Evolutionary conservation across 208 protist species (phyloP).

Genomic region (Crithidia brevicula): DNA sequence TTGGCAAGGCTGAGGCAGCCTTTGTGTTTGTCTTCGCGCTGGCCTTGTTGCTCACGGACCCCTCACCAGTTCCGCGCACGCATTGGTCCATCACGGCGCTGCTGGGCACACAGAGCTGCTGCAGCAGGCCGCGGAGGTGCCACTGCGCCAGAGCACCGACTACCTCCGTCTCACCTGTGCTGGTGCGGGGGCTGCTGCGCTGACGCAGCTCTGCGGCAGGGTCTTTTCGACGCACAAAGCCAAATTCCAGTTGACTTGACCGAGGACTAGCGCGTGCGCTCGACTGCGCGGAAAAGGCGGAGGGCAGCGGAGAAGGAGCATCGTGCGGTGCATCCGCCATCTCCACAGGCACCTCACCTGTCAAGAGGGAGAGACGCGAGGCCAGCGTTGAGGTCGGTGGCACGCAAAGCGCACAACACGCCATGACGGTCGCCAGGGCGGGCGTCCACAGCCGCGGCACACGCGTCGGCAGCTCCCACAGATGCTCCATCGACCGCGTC

Average conservation of each 20-base stretch:
- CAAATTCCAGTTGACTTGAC: slow-evolving; percentile 11
- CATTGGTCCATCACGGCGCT: neutral
- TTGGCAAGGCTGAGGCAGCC: neutral
- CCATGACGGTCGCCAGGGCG: slow-evolving; percentile 27
- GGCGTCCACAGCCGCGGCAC: slow-evolving; percentile 26
- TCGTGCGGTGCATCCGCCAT: neutral
- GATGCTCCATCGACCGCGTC: slow-evolving; percentile 25
- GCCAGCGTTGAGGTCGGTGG: neutral
- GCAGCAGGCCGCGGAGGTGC: slow-evolving; percentile 28
- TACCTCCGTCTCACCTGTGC: neutral
- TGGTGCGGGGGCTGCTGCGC: no score
- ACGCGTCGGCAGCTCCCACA: slow-evolving; percentile 28
- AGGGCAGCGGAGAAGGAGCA: neutral
- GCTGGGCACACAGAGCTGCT: slow-evolving; percentile 9
- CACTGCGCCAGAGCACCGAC: slow-evolving; percentile 34
- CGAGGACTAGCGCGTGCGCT: slow-evolving; percentile 7
- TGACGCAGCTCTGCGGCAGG: no score
- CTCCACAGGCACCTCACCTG: neutral
- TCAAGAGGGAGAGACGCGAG: slow-evolving; percentile 9
- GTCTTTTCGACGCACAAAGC: neutral
- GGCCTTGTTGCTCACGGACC: neutral
- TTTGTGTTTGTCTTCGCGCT: neutral
- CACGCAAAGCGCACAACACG: slow-evolving; percentile 30
- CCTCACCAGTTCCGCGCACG: neutral
- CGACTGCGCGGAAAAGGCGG: neutral